phyloP scores from a whole-genome alignment of 441 rosid genomes.

The Pelargonium myrrhifolium region DNA sequence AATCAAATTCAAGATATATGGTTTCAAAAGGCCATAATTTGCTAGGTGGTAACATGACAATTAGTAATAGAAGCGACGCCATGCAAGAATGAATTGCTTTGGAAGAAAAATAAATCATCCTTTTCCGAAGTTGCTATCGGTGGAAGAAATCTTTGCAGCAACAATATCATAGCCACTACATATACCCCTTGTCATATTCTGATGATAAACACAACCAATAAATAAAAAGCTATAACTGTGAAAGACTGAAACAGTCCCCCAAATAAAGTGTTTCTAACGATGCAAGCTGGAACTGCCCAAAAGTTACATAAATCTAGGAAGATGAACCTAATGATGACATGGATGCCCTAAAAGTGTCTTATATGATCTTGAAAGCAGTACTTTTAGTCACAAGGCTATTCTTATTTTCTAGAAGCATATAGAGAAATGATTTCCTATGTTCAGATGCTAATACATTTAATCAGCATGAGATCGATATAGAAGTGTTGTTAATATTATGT shows the following conservation, averaged over 20 bases:
- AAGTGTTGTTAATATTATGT: neutral
- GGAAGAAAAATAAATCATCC: neutral
- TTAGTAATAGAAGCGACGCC: too few species aligned
- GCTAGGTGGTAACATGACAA: neutral
- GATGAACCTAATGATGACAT: too few species aligned
- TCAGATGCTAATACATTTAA: neutral
- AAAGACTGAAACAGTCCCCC: neutral
- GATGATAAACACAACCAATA: too few species aligned
- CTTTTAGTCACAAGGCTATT: neutral
- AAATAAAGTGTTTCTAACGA: neutral
- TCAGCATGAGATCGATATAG: neutral
- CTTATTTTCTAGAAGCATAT: neutral
- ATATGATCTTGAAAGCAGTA: neutral
- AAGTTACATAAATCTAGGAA: too few species aligned
- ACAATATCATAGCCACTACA: too few species aligned
- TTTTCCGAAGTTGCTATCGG: too few species aligned
- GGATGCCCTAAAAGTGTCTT: too few species aligned
- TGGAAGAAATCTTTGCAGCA: too few species aligned
- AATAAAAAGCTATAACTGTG: too few species aligned
- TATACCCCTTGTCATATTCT: too few species aligned
- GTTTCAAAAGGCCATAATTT: neutral
- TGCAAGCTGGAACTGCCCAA: too few species aligned
- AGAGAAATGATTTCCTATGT: neutral
- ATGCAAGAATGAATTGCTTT: neutral
- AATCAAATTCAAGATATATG: neutral